Percentiles rank a stretch among this genome's conserved stretches.
Conservation (phyloP, 257 asterid species). For the Ajuga chamaepitys region DNA sequence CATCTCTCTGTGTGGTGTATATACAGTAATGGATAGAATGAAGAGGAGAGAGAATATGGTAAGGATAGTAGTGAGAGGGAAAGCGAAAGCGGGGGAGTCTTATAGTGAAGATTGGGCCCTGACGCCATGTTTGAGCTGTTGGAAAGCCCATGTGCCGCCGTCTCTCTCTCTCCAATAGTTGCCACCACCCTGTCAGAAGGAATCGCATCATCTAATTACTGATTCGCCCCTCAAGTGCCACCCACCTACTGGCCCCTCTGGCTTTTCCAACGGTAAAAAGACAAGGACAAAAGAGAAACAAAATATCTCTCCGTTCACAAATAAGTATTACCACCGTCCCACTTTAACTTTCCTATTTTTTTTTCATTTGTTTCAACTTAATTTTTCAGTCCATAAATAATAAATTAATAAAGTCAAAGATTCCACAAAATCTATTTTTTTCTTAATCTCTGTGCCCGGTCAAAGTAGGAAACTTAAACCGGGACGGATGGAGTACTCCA, state of each 20-base stretch:
- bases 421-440: too few relatives aligned
- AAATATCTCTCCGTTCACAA: too few relatives aligned
- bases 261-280: constrained; percentile 5
- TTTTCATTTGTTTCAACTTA: too few relatives aligned
- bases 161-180: background rate
- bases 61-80: background rate
- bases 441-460: too few relatives aligned
- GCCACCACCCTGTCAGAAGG: background rate
- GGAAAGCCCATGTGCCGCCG: constrained; percentile 16
- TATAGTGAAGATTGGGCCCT: background rate
- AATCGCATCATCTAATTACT: background rate
- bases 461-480: too few relatives aligned
- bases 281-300: too few relatives aligned
- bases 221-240: background rate
- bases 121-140: background rate
- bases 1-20: background rate
- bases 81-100: background rate
- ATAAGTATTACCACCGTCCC: too few relatives aligned
- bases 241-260: background rate
- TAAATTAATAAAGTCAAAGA: too few relatives aligned
- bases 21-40: background rate
- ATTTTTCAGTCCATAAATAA: too few relatives aligned
- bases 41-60: background rate
- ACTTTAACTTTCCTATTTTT: too few relatives aligned
- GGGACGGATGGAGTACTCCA: too few relatives aligned